Conservation (phyloP, 2,329 filamentous ascomycete species). For the Daldinia sp. region DNA sequence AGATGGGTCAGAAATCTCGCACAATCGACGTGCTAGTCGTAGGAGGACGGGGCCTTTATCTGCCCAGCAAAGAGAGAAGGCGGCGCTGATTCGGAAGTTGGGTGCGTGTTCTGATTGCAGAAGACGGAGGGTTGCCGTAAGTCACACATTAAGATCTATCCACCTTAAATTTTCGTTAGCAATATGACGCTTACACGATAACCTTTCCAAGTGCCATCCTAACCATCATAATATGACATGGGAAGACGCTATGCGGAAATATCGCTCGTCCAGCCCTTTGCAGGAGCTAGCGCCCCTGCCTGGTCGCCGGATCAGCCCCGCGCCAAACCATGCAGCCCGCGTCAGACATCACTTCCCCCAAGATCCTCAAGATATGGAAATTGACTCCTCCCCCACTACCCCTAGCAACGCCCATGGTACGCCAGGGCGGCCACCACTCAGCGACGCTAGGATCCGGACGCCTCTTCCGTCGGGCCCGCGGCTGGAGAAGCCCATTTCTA, state of each 20-base stretch:
- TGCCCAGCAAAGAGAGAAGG: conserved; percentile 68
- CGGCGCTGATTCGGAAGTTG: conserved; percentile 69
- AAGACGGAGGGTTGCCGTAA: conserved; percentile 69
- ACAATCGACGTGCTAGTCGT: conserved; percentile 66
- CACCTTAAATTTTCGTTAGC: conserved; percentile 11
- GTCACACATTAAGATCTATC: conserved; percentile 49
- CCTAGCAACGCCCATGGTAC: conserved; percentile 45
- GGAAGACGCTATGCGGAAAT: conserved; percentile 69
- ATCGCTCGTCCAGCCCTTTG: conserved; percentile 65
- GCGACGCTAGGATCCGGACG: conserved; percentile 65
- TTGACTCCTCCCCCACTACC: conserved; percentile 58
- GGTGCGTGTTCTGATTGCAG: conserved; percentile 69
- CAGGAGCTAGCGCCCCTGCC: conserved; percentile 62
- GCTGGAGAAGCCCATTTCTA: conserved; percentile 62
- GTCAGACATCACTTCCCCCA: conserved; percentile 58
- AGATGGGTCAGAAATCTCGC: conserved; percentile 66
- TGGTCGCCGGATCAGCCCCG: conserved; percentile 62
- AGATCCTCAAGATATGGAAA: conserved; percentile 67
- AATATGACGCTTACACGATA: conserved; percentile 45
- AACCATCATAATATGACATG: conserved; percentile 71
- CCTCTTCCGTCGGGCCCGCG: conserved; percentile 68
- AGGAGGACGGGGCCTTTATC: conserved; percentile 70
- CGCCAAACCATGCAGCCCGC: conserved; percentile 50
- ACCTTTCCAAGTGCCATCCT: conserved; percentile 64
- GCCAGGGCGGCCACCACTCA: conserved; percentile 56